Percentiles rank a stretch among this genome's conserved stretches.
phyloP scores from a whole-genome alignment of 164 flowering plant genomes.

The Vitis rotundifolia region DNA sequence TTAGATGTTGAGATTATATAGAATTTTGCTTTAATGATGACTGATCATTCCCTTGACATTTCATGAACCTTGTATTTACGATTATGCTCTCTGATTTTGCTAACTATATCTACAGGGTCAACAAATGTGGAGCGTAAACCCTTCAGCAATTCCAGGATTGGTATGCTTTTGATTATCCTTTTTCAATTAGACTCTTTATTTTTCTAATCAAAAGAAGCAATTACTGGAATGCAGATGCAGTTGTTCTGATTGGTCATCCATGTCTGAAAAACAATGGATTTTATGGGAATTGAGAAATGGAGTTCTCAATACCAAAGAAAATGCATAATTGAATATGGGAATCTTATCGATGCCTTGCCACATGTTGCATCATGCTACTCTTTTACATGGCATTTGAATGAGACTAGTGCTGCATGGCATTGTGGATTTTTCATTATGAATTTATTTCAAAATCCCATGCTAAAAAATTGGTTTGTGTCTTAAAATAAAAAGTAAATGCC shows the following conservation, averaged over 20 bases:
- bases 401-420: too few species aligned
- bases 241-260: not conserved
- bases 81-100: constrained; percentile 10
- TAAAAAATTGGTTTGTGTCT: too few species aligned
- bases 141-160: constrained; percentile 52
- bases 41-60: not conserved
- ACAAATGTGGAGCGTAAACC: constrained; percentile 31
- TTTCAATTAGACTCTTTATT: not conserved
- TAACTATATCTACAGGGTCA: constrained; percentile 35
- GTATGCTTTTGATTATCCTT: constrained; percentile 29
- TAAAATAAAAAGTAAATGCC: too few species aligned
- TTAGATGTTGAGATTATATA: not conserved
- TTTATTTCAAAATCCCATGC: too few species aligned
- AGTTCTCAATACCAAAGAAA: too few species aligned
- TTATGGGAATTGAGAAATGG: not conserved
- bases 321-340: too few species aligned
- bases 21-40: not conserved
- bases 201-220: not conserved
- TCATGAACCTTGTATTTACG: not conserved
- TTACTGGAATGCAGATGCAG: not conserved
- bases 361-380: too few species aligned
- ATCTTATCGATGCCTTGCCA: too few species aligned
- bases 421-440: too few species aligned
- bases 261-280: not conserved
- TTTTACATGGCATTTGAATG: too few species aligned